These are phyloP conservation scores for Graphilbum ipis-grandicollis DNA, from an alignment of 2,329 filamentous ascomycete species.

Conservation along the genomic window DNA sequence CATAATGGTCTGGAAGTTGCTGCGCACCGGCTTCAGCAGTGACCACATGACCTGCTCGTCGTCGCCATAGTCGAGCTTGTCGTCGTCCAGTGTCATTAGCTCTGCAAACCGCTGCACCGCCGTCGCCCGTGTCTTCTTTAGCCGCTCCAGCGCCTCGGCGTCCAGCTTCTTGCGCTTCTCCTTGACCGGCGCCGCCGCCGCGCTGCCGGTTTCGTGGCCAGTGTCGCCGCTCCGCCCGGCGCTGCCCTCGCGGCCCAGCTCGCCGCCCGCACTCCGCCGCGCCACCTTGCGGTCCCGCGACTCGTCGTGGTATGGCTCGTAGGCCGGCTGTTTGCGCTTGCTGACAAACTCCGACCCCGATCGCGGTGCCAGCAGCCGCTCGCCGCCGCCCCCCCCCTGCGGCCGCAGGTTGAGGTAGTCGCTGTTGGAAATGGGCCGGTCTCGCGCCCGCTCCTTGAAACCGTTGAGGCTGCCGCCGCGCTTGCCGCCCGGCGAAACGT, in stretches of 20 bases:
- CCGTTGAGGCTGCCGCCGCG: too few species aligned
- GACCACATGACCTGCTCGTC: conserved; percentile 21
- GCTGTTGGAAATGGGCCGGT: conserved; percentile 18
- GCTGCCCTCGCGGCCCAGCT: neutral
- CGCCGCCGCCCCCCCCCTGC: conserved; percentile 19
- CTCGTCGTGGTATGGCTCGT: conserved; percentile 25
- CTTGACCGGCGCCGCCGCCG: conserved; percentile 10
- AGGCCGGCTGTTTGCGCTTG: conserved; percentile 46
- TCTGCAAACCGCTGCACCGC: conserved; percentile 20
- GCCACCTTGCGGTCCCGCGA: neutral
- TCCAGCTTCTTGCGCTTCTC: conserved; percentile 19
- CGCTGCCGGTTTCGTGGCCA: too few species aligned
- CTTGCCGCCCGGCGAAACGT: too few species aligned
- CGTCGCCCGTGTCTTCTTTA: conserved; percentile 16
- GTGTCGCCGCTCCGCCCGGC: too few species aligned
- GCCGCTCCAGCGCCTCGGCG: conserved; percentile 17
- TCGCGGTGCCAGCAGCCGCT: conserved; percentile 23
- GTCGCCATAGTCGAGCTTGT: conserved; percentile 17
- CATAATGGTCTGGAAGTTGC: conserved; percentile 20
- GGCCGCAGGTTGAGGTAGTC: conserved; percentile 11
- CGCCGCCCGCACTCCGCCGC: neutral
- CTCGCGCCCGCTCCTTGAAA: conserved; percentile 29
- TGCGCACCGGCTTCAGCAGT: conserved; percentile 18
- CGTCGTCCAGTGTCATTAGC: conserved; percentile 18
- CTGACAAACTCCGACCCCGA: conserved; percentile 31